These are phyloP conservation scores for Chaetomiaceae sp. DNA, from an alignment of 2,329 filamentous ascomycete genomes.

Conservation along the genomic window DNA sequence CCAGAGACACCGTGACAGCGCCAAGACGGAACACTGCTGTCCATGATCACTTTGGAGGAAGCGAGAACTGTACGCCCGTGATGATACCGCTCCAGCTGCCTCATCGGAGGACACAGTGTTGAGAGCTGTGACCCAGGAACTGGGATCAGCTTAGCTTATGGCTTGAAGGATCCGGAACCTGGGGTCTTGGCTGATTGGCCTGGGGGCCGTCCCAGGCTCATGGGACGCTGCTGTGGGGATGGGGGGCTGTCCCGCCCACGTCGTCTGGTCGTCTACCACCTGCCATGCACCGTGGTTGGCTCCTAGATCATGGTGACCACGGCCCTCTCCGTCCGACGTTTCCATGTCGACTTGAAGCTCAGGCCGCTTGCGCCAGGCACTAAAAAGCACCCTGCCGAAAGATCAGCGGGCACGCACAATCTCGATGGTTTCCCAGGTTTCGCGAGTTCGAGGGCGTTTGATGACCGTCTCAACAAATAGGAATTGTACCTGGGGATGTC, in stretches of 20 bases:
- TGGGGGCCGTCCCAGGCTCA: constrained; percentile 9
- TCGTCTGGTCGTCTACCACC: neutral
- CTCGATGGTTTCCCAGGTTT: neutral
- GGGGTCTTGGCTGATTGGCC: constrained; percentile 1
- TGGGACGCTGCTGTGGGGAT: constrained; percentile 14
- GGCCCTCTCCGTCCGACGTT: constrained; percentile 1
- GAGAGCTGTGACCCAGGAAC: neutral
- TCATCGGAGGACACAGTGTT: too few species aligned
- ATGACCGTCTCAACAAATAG: too few species aligned
- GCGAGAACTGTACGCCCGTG: too few species aligned
- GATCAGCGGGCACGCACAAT: too few species aligned
- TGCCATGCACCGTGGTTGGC: constrained; percentile 1
- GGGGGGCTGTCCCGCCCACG: neutral
- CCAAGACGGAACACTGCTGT: constrained; percentile 16
- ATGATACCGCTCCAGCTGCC: too few species aligned
- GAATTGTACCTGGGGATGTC: too few species aligned
- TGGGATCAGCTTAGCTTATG: too few species aligned
- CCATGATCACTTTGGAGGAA: constrained; percentile 14
- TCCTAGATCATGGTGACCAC: neutral
- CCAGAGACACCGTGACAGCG: constrained; percentile 10
- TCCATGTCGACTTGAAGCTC: neutral
- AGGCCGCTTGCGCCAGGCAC: too few species aligned
- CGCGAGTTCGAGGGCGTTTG: too few species aligned
- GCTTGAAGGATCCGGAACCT: constrained; percentile 2
- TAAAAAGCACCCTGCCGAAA: constrained; percentile 1